A percentile compares a stretch with the other conserved stretches of the same genome.
These are phyloP conservation scores for Mycena capillaripes DNA, from an alignment of 768 basidiomycete species.

Conservation along the genomic window DNA sequence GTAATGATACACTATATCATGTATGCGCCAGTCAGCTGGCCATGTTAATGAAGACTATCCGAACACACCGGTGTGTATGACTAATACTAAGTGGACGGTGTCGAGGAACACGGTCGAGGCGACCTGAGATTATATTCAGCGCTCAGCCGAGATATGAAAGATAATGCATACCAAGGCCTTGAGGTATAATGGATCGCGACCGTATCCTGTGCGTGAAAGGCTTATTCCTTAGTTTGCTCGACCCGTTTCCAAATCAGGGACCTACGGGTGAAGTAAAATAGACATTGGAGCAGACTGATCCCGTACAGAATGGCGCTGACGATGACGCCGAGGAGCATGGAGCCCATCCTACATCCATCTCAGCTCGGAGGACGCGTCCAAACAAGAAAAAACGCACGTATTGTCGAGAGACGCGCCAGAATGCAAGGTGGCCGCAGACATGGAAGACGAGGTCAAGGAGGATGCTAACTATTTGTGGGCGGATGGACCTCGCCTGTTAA, in stretches of 20 bases:
- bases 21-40: background rate
- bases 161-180: slow-evolving; percentile 53
- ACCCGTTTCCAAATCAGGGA: background rate
- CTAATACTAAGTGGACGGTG: slow-evolving; percentile 60
- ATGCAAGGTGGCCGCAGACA: slow-evolving; percentile 45
- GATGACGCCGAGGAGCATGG: slow-evolving; percentile 59
- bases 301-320: slow-evolving; percentile 53
- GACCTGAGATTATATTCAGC: slow-evolving; percentile 48
- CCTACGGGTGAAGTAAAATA: slow-evolving; percentile 60
- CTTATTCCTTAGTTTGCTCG: background rate
- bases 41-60: background rate
- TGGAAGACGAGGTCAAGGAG: slow-evolving; percentile 18
- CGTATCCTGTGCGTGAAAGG: slow-evolving; percentile 46
- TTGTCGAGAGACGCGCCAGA: slow-evolving; percentile 47
- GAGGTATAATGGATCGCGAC: slow-evolving; percentile 56
- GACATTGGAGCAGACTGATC: slow-evolving; percentile 61
- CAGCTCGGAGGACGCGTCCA: background rate
- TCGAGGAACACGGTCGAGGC: slow-evolving; percentile 57
- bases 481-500: no score
- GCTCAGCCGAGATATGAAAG: background rate
- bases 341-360: slow-evolving; percentile 52
- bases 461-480: background rate
- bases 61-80: slow-evolving; percentile 57
- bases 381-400: slow-evolving; percentile 41
- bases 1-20: slow-evolving; percentile 60